Base-by-base conservation (phyloP, 129 eudicot genomes). In the Flaveria bidentis region DNA sequence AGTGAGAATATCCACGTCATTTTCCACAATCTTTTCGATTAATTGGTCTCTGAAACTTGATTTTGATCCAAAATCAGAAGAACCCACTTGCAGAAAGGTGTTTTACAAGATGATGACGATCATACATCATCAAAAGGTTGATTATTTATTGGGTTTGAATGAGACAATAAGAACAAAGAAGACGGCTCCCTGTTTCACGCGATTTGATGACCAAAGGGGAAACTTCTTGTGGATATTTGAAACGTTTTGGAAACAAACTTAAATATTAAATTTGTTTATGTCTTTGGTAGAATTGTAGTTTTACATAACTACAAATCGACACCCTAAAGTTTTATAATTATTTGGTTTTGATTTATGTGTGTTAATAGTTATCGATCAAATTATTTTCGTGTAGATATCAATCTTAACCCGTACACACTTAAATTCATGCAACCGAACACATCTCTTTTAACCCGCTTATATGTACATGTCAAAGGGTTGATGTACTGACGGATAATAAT, bases 1-100 rank as follows among this genome's bases (percentile, higher is more conserved):
- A 82, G 20, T 56, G 88, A 86, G 55, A 80, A 84, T 70, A 86
- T 58, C 96, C 96, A 90, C 85, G 91, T 92, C 91, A 90, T 87
- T 15, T 71, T 67, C 12, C n/a, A 10, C 25, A 52, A 9, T 18
- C 12, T 9, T 11, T 74, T 45, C 66, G 72, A 60, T 23, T 26
- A 4, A 67, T 67, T 52, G 55, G 51, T 22, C 66, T 17, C 28
- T 60, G 18, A 75, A 50, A 53, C 65, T 72, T 36, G 76, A 3
- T 53, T 50, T 65, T 65, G 23, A 65, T 76, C 1, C 17, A 20
- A 64, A 65, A 65, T 66, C 41, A 8, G 26, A 76, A 73, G 53
- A 18, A 18, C 14, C 12, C 77, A 33, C 52, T 55, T 22, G 52
- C 12, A 33, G 0, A 12, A 42, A 53, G 17, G 76, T 72, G 23